phyloP scores from a whole-genome alignment of 2,329 filamentous ascomycete genomes.

The Stylonectria norvegica region DNA sequence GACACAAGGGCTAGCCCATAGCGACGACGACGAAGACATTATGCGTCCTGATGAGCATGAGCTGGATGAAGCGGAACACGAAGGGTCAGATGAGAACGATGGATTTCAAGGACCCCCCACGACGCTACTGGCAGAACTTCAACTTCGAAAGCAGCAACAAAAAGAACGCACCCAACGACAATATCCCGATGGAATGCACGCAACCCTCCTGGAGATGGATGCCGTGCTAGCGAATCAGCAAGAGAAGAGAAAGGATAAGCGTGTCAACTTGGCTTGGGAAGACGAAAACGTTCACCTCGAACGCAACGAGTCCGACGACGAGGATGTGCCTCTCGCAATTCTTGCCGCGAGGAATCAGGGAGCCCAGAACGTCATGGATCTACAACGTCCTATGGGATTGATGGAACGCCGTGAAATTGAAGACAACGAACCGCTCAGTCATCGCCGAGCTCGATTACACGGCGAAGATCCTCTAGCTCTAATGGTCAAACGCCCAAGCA shows the following conservation, averaged over 20 bases:
- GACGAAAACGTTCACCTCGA: slow-evolving; percentile 51
- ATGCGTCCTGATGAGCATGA: slow-evolving; percentile 32
- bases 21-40: slow-evolving; percentile 20
- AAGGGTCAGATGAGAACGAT: slow-evolving; percentile 46
- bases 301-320: slow-evolving; percentile 58
- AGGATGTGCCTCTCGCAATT: slow-evolving; percentile 84
- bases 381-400: slow-evolving; percentile 66
- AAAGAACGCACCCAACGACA: slow-evolving; percentile 69
- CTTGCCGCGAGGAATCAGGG: slow-evolving; percentile 62
- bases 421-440: slow-evolving; percentile 85
- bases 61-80: slow-evolving; percentile 43
- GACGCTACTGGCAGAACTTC: slow-evolving; percentile 87
- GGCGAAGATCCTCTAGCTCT: slow-evolving; percentile 51
- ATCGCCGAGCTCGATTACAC: slow-evolving; percentile 69
- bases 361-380: slow-evolving; percentile 47
- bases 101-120: slow-evolving; percentile 71
- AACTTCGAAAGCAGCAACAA: slow-evolving; percentile 85
- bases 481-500: slow-evolving; percentile 41
- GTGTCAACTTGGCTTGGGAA: slow-evolving; percentile 89
- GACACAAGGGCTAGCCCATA: slow-evolving; percentile 20
- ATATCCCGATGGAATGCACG: slow-evolving; percentile 76
- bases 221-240: slow-evolving; percentile 83
- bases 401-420: slow-evolving; percentile 82
- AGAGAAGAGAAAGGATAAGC: slow-evolving; percentile 68
- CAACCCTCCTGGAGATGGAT: slow-evolving; percentile 86